phyloP scores from a whole-genome alignment of 2,329 filamentous ascomycete species.

The Rugonectria rugulosa region DNA sequence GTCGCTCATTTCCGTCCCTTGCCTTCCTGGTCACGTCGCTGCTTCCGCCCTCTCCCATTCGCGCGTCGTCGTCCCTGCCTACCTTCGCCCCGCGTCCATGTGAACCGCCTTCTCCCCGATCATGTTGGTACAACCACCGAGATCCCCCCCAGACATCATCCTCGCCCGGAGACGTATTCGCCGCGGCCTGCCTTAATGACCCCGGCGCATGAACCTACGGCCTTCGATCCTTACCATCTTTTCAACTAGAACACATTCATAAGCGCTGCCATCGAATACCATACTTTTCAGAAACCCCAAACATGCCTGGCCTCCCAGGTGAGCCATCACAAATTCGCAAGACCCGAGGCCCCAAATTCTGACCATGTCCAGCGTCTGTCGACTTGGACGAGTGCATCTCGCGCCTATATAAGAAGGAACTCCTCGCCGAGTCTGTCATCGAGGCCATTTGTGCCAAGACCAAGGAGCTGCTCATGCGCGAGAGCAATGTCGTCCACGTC shows the following conservation, averaged over 20 bases:
- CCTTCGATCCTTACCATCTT: slow-evolving; percentile 17
- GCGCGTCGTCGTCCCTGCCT: slow-evolving; percentile 14
- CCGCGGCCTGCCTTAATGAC: slow-evolving; percentile 51
- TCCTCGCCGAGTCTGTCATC: slow-evolving; percentile 96
- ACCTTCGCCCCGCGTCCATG: slow-evolving; percentile 39
- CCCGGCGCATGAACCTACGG: slow-evolving; percentile 44
- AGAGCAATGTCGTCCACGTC: slow-evolving; percentile 99
- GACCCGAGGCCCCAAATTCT: not conserved
- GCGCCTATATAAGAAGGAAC: slow-evolving; percentile 94
- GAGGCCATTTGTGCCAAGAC: slow-evolving; percentile 99
- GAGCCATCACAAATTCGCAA: slow-evolving; percentile 38
- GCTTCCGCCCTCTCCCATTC: not conserved
- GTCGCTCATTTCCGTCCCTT: not conserved
- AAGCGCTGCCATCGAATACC: slow-evolving; percentile 8
- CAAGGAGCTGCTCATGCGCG: slow-evolving; percentile 98
- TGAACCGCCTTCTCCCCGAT: slow-evolving; percentile 44
- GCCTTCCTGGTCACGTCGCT: not conserved
- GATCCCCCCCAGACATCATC: slow-evolving; percentile 45
- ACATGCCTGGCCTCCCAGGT: slow-evolving; percentile 66
- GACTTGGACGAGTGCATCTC: slow-evolving; percentile 99
- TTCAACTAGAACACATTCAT: slow-evolving; percentile 12
- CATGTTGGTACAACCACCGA: slow-evolving; percentile 51
- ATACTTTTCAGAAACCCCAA: slow-evolving; percentile 34
- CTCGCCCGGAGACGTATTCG: slow-evolving; percentile 46
- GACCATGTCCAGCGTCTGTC: slow-evolving; percentile 74